Conservation (phyloP, 148 eudicot genomes). For the Vaccinium darrowii region DNA sequence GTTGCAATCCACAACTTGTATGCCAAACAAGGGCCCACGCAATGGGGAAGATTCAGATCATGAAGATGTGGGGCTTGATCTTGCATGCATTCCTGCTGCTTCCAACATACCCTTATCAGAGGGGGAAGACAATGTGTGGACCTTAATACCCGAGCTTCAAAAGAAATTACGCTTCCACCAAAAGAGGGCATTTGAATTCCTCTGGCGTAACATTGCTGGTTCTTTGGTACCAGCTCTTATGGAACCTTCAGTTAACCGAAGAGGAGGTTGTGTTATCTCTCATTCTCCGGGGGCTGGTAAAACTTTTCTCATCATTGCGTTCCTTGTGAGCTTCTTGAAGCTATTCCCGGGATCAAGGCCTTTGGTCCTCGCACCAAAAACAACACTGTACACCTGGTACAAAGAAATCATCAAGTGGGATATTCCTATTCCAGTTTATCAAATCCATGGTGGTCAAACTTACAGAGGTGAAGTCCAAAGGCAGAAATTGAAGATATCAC, state of each 20-base stretch:
- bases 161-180: slow-evolving; percentile 74
- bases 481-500: slow-evolving; percentile 45
- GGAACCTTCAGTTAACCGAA: slow-evolving; percentile 58
- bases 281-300: slow-evolving; percentile 99
- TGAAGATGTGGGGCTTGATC: slow-evolving; percentile 47
- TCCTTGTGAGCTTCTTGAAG: slow-evolving; percentile 88
- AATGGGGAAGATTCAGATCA: slow-evolving; percentile 56
- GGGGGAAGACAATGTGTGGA: slow-evolving; percentile 77
- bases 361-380: slow-evolving; percentile 95
- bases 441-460: slow-evolving; percentile 91
- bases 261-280: slow-evolving; percentile 96
- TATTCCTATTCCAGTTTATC: slow-evolving; percentile 93
- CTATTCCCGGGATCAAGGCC: slow-evolving; percentile 92
- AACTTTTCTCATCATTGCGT: slow-evolving; percentile 86
- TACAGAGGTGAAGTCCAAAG: slow-evolving; percentile 76
- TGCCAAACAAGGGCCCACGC: slow-evolving; percentile 39
- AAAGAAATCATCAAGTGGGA: slow-evolving; percentile 96
- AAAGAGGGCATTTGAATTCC: slow-evolving; percentile 83
- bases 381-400: slow-evolving; percentile 96
- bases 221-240: slow-evolving; percentile 71
- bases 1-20: slow-evolving; percentile 44
- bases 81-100: slow-evolving; percentile 51
- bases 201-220: slow-evolving; percentile 94
- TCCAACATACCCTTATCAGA: slow-evolving; percentile 44
- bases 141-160: slow-evolving; percentile 69